Conservation (phyloP, 257 asterid species). For the Fraxinus cuspidata region DNA sequence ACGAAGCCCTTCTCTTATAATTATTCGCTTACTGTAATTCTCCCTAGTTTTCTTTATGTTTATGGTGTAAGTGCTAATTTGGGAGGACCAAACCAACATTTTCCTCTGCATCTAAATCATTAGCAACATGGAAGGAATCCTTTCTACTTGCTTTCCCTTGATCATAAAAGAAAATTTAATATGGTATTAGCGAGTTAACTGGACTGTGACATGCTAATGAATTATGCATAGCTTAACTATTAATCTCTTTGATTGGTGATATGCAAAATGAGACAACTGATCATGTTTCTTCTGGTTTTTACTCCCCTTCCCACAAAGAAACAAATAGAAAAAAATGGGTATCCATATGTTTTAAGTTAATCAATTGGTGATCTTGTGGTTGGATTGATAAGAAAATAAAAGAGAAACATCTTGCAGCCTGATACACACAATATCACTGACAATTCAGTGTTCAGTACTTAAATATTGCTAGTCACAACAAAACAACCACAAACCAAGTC, state of each 20-base stretch:
- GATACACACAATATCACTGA: background rate
- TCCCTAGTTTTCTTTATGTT: background rate
- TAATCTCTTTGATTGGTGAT: background rate
- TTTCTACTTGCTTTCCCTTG: background rate
- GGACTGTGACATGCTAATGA: background rate
- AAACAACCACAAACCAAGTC: background rate
- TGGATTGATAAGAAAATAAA: background rate
- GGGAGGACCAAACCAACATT: background rate
- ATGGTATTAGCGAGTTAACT: background rate
- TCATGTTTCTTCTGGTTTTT: background rate
- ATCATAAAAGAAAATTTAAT: background rate
- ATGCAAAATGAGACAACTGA: background rate
- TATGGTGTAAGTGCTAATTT: background rate
- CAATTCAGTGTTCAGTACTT: background rate
- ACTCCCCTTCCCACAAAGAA: background rate
- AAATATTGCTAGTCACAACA: background rate
- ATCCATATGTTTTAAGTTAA: background rate
- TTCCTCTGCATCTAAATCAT: background rate
- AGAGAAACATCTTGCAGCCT: background rate
- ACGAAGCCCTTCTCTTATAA: background rate
- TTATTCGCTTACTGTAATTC: background rate
- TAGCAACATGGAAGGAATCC: background rate
- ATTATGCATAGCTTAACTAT: background rate
- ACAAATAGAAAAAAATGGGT: background rate
- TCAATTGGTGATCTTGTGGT: background rate